Conservation (phyloP, 2,329 filamentous ascomycete species). For the Zymoseptoria brevis region DNA sequence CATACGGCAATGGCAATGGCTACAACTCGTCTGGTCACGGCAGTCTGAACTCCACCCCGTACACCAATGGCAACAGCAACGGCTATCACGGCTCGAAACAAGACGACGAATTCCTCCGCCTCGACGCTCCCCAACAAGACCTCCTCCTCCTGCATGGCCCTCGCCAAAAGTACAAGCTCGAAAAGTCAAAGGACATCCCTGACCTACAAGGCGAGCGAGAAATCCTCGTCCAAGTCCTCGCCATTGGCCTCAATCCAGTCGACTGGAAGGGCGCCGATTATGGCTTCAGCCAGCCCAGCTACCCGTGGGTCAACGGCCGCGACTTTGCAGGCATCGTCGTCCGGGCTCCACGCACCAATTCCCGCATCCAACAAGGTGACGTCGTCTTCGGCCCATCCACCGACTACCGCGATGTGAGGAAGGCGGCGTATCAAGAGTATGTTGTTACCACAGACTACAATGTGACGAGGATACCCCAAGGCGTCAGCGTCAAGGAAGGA, state of each 20-base stretch:
- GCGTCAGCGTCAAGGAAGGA: conserved; percentile 47
- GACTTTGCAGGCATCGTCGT: conserved; percentile 62
- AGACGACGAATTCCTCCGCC: conserved; percentile 26
- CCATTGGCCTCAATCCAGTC: conserved; percentile 67
- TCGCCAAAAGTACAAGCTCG: conserved; percentile 29
- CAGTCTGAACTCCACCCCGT: conserved; percentile 3
- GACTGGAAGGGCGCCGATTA: conserved; percentile 66
- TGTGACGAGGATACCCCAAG: conserved; percentile 52
- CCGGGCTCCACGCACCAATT: conserved; percentile 34
- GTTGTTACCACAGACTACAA: conserved; percentile 59
- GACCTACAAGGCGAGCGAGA: conserved; percentile 39
- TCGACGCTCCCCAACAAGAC: conserved; percentile 27
- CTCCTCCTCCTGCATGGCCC: conserved; percentile 30
- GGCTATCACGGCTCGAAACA: conserved; percentile 3
- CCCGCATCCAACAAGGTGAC: conserved; percentile 51
- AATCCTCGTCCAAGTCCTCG: conserved; percentile 54
- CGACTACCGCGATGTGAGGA: conserved; percentile 64
- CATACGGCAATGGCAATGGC: conserved; percentile 14
- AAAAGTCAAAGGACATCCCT: conserved; percentile 24
- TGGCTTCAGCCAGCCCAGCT: conserved; percentile 59
- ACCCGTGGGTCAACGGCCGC: conserved; percentile 62
- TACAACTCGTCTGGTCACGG: conserved; percentile 11
- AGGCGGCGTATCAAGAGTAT: conserved; percentile 65
- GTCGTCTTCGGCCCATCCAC: conserved; percentile 59
- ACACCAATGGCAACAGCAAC: conserved; percentile 9